A percentile compares a stretch with the other conserved stretches of the same genome.
phyloP scores from a whole-genome alignment of 352 stramenopile genomes.

The Globisporangium orthogonon region DNA sequence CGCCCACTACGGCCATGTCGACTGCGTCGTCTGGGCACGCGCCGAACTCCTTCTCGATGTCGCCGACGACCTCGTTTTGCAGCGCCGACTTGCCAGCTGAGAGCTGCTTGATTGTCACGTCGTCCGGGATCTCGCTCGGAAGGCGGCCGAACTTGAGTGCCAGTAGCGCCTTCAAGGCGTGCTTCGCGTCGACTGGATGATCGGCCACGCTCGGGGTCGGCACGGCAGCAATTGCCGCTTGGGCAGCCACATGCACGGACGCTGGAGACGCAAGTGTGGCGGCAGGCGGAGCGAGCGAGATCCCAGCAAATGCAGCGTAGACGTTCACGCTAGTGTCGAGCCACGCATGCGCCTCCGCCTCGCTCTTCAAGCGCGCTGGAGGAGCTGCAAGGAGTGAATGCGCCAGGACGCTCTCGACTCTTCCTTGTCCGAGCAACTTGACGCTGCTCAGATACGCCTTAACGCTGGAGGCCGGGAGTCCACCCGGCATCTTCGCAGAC shows the following conservation, averaged over 20 bases:
- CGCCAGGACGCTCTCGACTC: slow-evolving; percentile 70
- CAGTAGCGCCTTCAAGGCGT: slow-evolving; percentile 74
- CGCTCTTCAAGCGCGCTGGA: slow-evolving; percentile 59
- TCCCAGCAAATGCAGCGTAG: slow-evolving; percentile 72
- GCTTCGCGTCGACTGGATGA: slow-evolving; percentile 57
- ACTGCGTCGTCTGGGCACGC: slow-evolving; percentile 65
- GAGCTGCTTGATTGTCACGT: slow-evolving; percentile 72
- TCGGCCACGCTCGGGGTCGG: slow-evolving; percentile 48
- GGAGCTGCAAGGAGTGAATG: slow-evolving; percentile 61
- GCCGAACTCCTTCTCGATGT: slow-evolving; percentile 84
- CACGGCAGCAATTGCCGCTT: slow-evolving; percentile 27
- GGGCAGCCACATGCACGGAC: background rate
- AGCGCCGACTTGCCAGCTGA: slow-evolving; percentile 76
- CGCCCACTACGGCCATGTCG: slow-evolving; percentile 67
- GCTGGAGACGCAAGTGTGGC: background rate
- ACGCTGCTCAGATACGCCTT: slow-evolving; percentile 56
- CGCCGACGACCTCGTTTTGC: slow-evolving; percentile 87
- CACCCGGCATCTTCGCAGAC: slow-evolving; percentile 77
- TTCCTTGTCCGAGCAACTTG: slow-evolving; percentile 59
- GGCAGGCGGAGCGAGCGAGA: slow-evolving; percentile 38
- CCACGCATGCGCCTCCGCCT: slow-evolving; percentile 72
- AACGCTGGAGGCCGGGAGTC: slow-evolving; percentile 76
- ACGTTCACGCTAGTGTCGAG: slow-evolving; percentile 59
- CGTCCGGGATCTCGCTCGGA: slow-evolving; percentile 56
- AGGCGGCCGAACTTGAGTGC: slow-evolving; percentile 70